Evolutionary conservation across 306 rosid genomes (phyloP).

Genomic region (Vachellia pachyceras): DNA sequence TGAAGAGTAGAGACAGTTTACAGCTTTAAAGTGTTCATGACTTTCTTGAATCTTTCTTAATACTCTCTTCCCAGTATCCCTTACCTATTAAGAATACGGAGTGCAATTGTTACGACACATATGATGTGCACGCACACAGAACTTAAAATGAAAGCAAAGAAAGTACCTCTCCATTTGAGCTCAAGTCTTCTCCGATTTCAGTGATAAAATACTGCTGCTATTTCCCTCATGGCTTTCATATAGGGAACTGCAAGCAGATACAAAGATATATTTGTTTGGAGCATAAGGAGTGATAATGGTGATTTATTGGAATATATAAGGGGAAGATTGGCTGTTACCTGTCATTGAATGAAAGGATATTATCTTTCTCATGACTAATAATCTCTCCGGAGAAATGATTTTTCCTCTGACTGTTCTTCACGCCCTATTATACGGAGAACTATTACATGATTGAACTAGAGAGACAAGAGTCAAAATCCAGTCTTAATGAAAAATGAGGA

Average conservation of each 20-base stretch:
- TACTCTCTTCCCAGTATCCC: conserved; percentile 77
- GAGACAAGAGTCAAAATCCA: conserved; percentile 19
- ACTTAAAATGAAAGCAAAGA: conserved; percentile 52
- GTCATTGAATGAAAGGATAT: conserved; percentile 48
- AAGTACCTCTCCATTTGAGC: conserved; percentile 78
- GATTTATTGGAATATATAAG: neutral
- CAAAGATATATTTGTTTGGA: conserved; percentile 32
- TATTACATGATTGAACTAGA: conserved; percentile 38
- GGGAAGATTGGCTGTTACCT: conserved; percentile 50
- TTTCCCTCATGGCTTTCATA: conserved; percentile 67
- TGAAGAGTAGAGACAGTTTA: conserved; percentile 72
- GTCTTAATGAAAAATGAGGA: conserved; percentile 10
- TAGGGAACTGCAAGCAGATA: conserved; percentile 54
- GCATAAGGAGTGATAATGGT: conserved; percentile 13
- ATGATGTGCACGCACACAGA: neutral
- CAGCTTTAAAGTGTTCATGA: conserved; percentile 81
- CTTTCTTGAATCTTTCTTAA: conserved; percentile 79
- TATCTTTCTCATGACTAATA: conserved; percentile 55
- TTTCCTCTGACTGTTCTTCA: conserved; percentile 48
- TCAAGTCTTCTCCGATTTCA: conserved; percentile 68
- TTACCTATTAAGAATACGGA: conserved; percentile 59
- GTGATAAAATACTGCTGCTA: conserved; percentile 52
- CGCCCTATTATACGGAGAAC: conserved; percentile 50
- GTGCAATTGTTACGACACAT: conserved; percentile 20
- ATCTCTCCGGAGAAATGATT: conserved; percentile 36